phyloP scores from a whole-genome alignment of 345 rosid genomes.

The Excoecaria agallocha region DNA sequence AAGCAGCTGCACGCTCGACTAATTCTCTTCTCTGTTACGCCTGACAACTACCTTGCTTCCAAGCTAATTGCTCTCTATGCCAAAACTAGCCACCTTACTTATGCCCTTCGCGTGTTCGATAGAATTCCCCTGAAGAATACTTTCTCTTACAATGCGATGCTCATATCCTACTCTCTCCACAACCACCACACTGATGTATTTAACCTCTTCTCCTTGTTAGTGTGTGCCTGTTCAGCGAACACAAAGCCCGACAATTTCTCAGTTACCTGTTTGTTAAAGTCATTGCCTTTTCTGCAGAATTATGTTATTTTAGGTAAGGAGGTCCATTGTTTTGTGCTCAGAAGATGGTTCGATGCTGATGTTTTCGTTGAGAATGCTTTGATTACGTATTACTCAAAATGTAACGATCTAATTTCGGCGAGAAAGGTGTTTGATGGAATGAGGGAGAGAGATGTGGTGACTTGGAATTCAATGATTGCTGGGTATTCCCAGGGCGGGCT shows the following conservation, averaged over 20 bases:
- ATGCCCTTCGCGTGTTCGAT: conserved; percentile 71
- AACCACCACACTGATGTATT: conserved; percentile 47
- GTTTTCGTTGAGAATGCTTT: conserved; percentile 60
- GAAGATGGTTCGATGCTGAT: conserved; percentile 50
- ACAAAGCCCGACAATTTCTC: conserved; percentile 52
- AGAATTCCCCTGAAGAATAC: conserved; percentile 45
- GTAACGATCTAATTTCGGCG: conserved; percentile 40
- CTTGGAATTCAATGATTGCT: conserved; percentile 86
- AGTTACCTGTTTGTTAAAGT: conserved; percentile 61
- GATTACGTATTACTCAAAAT: conserved; percentile 60
- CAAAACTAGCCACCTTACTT: conserved; percentile 31
- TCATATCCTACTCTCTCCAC: conserved; percentile 59
- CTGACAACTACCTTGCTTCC: conserved; percentile 72
- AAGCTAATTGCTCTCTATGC: conserved; percentile 58
- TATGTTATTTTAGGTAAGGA: conserved; percentile 44
- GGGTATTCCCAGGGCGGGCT: conserved; percentile 75
- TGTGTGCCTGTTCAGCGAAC: conserved; percentile 21
- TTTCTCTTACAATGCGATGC: conserved; percentile 74
- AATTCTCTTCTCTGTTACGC: conserved; percentile 41
- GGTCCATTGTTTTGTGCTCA: conserved; percentile 57
- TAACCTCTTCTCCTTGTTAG: conserved; percentile 47
- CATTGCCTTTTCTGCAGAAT: conserved; percentile 37
- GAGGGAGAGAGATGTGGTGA: conserved; percentile 60
- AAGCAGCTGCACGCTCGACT: conserved; percentile 83
- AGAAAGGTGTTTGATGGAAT: conserved; percentile 62